Percentiles rank a stretch among this genome's conserved stretches.
Conservation (phyloP, 805 yeast species). For the Sugiyamaella qingdaonensis region DNA sequence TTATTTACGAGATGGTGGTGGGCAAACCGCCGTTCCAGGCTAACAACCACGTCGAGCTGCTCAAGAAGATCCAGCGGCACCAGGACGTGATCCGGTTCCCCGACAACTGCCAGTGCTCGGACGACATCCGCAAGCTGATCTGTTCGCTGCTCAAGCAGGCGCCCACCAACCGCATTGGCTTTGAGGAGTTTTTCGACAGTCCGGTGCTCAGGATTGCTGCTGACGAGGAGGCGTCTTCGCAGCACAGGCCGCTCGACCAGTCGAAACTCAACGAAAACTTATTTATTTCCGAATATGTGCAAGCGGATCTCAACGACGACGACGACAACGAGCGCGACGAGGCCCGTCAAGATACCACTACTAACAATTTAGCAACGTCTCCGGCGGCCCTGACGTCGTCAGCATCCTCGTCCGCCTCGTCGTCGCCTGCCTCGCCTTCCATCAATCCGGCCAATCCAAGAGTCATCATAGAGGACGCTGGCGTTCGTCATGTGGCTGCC, state of each 20-base stretch:
- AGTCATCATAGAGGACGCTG: background rate
- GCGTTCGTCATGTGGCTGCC: background rate
- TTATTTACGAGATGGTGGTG: conserved; percentile 87
- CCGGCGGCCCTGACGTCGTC: background rate
- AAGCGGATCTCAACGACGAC: background rate
- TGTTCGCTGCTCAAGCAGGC: conserved; percentile 73
- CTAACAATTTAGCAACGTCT: background rate
- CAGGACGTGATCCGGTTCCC: conserved; percentile 81
- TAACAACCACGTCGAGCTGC: conserved; percentile 83
- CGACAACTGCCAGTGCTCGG: conserved; percentile 54
- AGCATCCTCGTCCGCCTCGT: background rate
- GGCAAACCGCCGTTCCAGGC: conserved; percentile 98
- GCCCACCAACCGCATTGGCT: conserved; percentile 84
- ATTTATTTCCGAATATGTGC: conserved; percentile 78
- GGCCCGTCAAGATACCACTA: background rate
- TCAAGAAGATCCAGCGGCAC: conserved; percentile 77
- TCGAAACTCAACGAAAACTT: conserved; percentile 69
- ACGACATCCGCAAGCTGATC: conserved; percentile 63
- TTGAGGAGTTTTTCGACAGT: conserved; percentile 79
- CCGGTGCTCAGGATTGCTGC: conserved; percentile 52
- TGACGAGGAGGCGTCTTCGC: conserved; percentile 22
- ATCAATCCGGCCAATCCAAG: background rate
- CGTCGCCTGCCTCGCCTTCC: background rate
- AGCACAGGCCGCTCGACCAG: conserved; percentile 50
- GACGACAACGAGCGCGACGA: background rate